Percentiles rank a stretch among this genome's conserved stretches.
These are phyloP conservation scores for Paraphysoderma sedebokerense DNA, from an alignment of 371 early-diverging fungal genomes.

Conservation along the genomic window DNA sequence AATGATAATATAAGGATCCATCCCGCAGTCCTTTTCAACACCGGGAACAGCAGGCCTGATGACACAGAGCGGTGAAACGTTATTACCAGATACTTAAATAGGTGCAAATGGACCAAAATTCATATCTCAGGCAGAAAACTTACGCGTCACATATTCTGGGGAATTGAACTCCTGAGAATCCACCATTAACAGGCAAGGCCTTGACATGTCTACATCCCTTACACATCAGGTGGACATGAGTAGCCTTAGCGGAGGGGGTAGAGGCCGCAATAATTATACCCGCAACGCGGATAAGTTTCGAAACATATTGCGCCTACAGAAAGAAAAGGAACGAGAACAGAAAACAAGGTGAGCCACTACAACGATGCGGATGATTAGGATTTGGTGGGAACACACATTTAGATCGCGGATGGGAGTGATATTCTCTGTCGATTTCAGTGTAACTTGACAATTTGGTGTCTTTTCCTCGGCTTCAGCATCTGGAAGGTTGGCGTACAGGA, in stretches of 20 bases:
- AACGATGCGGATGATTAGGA: constrained; percentile 64
- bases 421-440: constrained; percentile 51
- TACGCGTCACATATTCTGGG: constrained; percentile 78
- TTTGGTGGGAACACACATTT: too few relatives aligned
- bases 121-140: neutral
- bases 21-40: constrained; percentile 45
- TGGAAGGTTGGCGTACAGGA: constrained; percentile 26
- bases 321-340: too few relatives aligned
- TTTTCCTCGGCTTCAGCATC: constrained; percentile 19
- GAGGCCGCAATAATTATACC: constrained; percentile 97
- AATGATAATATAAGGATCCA: constrained; percentile 91
- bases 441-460: constrained; percentile 72
- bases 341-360: too few relatives aligned
- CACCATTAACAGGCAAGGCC: constrained; percentile 58
- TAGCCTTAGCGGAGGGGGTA: constrained; percentile 75
- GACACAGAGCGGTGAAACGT: neutral
- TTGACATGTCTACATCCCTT: constrained; percentile 64
- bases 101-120: neutral
- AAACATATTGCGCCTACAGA: constrained; percentile 70
- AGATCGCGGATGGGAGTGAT: too few relatives aligned
- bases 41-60: neutral
- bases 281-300: constrained; percentile 84
- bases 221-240: constrained; percentile 72
- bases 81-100: neutral
- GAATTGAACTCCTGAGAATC: constrained; percentile 62